These are phyloP conservation scores for Macrocystidia cucumis DNA, from an alignment of 1,284 basidiomycete genomes.

Conservation along the genomic window DNA sequence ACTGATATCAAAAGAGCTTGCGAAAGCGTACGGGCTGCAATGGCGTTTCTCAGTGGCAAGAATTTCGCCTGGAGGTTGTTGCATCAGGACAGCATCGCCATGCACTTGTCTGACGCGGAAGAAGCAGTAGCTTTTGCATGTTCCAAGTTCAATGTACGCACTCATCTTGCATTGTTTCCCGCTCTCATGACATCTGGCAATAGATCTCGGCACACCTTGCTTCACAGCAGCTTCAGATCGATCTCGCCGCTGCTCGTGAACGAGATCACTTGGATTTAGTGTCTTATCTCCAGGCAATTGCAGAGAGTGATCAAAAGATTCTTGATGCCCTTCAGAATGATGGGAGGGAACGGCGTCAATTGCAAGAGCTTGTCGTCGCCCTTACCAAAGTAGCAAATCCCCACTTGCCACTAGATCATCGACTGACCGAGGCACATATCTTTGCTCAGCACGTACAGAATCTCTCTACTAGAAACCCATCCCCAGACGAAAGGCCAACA, in stretches of 20 bases:
- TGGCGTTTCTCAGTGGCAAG: conserved; percentile 4
- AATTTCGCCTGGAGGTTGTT: conserved; percentile 8
- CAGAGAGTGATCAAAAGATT: conserved; percentile 7
- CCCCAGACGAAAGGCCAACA: neutral
- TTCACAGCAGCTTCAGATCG: conserved; percentile 3
- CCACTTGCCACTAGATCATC: neutral
- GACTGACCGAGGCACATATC: neutral
- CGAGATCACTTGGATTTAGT: conserved; percentile 5
- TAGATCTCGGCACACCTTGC: conserved; percentile 7
- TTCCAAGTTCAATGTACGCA: conserved; percentile 6
- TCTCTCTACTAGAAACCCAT: neutral
- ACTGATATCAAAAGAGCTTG: conserved; percentile 7
- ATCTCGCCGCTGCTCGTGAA: conserved; percentile 7
- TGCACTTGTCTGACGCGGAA: conserved; percentile 5
- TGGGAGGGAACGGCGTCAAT: neutral
- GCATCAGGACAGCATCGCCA: conserved; percentile 4
- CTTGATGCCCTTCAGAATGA: conserved; percentile 6
- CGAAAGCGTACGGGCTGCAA: conserved; percentile 1
- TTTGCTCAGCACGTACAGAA: conserved; percentile 1
- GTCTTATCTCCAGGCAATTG: conserved; percentile 4
- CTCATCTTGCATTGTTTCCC: neutral
- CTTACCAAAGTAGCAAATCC: conserved; percentile 3
- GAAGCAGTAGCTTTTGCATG: conserved; percentile 5
- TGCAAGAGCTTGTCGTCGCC: conserved; percentile 7
- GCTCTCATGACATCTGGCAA: neutral